Percentiles rank a stretch among this genome's conserved stretches.
Conservation (phyloP, 75 land plant genomes). For the Ceratopteris richardii region DNA sequence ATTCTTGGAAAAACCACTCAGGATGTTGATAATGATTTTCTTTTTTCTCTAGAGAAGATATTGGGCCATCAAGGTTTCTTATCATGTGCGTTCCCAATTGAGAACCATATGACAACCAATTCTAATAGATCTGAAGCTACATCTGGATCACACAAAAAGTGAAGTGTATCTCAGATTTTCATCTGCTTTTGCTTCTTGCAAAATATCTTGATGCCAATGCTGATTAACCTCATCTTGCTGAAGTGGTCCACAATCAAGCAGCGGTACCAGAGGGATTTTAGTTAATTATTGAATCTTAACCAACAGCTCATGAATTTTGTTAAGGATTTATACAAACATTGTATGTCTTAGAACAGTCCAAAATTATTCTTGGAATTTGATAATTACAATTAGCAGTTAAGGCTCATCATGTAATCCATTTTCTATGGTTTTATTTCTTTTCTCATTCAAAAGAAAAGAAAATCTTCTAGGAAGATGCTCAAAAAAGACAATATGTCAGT, state of each 20-base stretch:
- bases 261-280: conserved; percentile 86
- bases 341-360: too few relatives aligned
- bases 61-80: conserved; percentile 93
- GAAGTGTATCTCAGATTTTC: conserved; percentile 91
- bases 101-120: conserved; percentile 54
- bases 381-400: too few relatives aligned
- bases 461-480: too few relatives aligned
- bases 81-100: conserved; percentile 69
- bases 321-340: too few relatives aligned
- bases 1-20: conserved; percentile 71
- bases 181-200: conserved; percentile 67
- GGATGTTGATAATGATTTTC: conserved; percentile 95
- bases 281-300: conserved; percentile 81
- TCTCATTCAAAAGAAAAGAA: too few relatives aligned
- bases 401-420: too few relatives aligned
- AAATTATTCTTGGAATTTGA: too few relatives aligned
- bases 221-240: conserved; percentile 78
- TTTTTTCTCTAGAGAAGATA: conserved; percentile 89
- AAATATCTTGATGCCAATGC: conserved; percentile 62
- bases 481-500: too few relatives aligned
- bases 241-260: conserved; percentile 55
- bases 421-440: too few relatives aligned
- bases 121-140: conserved; percentile 57
- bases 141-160: conserved; percentile 63
- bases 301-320: conserved; percentile 9